Conservation (phyloP, 2,329 filamentous ascomycete genomes). For the Cercospora janseana region DNA sequence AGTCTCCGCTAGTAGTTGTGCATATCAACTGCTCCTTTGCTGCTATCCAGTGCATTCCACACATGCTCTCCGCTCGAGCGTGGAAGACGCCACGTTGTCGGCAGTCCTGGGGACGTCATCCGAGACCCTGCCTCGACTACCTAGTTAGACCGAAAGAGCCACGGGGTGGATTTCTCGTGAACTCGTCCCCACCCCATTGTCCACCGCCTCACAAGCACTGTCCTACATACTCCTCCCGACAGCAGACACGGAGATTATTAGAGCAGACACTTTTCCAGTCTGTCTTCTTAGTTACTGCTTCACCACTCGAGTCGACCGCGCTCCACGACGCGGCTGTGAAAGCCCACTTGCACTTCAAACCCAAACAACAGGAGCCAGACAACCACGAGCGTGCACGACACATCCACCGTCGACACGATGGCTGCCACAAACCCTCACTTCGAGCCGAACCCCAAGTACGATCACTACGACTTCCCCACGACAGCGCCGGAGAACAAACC, state of each 20-base stretch:
- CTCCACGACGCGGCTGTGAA: too few relatives aligned
- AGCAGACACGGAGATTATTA: too few relatives aligned
- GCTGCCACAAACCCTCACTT: slow-evolving; percentile 41
- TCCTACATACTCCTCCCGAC: too few relatives aligned
- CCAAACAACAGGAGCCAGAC: not conserved
- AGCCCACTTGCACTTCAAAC: not conserved
- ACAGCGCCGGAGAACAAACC: slow-evolving; percentile 65
- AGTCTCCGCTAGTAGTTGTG: not conserved
- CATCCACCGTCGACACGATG: slow-evolving; percentile 24
- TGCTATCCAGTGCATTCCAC: slow-evolving; percentile 3
- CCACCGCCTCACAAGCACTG: slow-evolving; percentile 7
- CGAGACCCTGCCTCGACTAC: not conserved
- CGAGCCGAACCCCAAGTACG: slow-evolving; percentile 81
- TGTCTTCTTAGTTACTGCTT: not conserved
- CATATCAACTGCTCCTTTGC: not conserved
- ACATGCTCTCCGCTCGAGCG: not conserved
- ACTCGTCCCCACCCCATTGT: slow-evolving; percentile 8
- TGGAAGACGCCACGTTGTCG: slow-evolving; percentile 3
- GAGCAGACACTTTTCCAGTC: not conserved
- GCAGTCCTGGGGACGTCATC: slow-evolving; percentile 8
- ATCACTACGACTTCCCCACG: slow-evolving; percentile 90
- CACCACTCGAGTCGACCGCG: too few relatives aligned
- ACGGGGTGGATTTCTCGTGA: slow-evolving; percentile 7
- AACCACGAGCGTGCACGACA: not conserved
- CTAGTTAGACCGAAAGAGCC: too few relatives aligned